phyloP scores from a whole-genome alignment of 441 rosid species.

The Erysimum cheiri region DNA sequence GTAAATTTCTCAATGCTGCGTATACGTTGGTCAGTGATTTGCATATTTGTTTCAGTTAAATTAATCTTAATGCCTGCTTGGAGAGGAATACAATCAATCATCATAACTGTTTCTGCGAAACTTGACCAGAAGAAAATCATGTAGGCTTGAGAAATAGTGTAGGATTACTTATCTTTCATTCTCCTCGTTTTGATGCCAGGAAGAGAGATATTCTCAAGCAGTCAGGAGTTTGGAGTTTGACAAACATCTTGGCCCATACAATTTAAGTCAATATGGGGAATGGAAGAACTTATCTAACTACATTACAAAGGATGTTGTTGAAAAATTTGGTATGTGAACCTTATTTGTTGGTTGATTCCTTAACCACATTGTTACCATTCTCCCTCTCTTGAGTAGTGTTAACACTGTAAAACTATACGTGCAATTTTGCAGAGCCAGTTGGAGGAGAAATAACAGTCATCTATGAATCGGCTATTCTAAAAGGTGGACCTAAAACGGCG shows the following conservation, averaged over 20 bases:
- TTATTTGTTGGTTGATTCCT: constrained; percentile 9
- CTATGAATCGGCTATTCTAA: constrained; percentile 57
- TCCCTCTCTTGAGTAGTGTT: constrained; percentile 2
- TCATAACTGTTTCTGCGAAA: too few relatives aligned
- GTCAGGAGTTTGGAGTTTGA: constrained; percentile 80
- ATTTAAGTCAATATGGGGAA: constrained; percentile 63
- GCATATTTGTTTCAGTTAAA: neutral
- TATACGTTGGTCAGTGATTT: neutral
- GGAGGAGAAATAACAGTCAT: constrained; percentile 87
- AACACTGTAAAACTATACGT: constrained; percentile 3
- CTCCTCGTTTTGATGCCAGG: constrained; percentile 48
- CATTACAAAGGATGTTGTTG: constrained; percentile 60
- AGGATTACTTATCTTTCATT: neutral
- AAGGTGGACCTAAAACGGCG: constrained; percentile 54
- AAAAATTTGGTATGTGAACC: constrained; percentile 59
- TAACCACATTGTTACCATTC: neutral
- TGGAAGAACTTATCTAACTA: constrained; percentile 79
- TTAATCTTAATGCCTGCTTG: neutral
- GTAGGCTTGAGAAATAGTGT: neutral
- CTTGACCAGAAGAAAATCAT: too few relatives aligned
- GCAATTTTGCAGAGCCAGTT: constrained; percentile 69
- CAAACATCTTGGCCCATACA: constrained; percentile 79
- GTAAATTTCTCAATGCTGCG: neutral
- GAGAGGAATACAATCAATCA: neutral
- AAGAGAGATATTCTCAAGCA: constrained; percentile 73